Evolutionary conservation across 2,329 filamentous ascomycete species (phyloP), one percentile per base, ranked within the genome.

Genomic region (Escovopsis weberi): DNA sequence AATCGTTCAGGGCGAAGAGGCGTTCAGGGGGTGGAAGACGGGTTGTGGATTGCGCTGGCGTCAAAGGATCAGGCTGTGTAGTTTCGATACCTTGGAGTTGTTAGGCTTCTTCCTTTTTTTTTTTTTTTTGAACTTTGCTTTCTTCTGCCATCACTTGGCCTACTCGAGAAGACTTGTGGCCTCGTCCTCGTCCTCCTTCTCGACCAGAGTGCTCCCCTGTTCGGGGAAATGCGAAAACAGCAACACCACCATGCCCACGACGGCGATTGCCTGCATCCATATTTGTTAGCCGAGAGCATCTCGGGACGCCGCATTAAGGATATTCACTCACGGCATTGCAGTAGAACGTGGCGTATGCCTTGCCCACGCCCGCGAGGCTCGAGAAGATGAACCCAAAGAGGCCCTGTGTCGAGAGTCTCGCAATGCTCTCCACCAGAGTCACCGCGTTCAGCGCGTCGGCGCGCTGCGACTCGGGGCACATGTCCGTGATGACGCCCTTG

Each of bases 401-500:
- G 0, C 75, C 75, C 45, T 74, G 75, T 0, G 78, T 85, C 0
- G 70, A 64, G 2, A 85, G 59, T 23, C 72, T 65, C 0, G 79
- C 80, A 30, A 82, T 69, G 48, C 82, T 83, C 53, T 85, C 81
- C 0, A 85, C 74, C 0, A 85, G 61, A 0, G 78, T 82, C 11
- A 85, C 77, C 0, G 77, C 79, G 34, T 78, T 77, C 3, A 85
- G 61, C 0, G 81, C 80, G 52, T 85, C 80, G 0, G 74, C 69
- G 0, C 80, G 68, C 43, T 80, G 72, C 0, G 66, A 66, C 2
- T 74, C 65, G 0, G 77, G 64, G 37, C 78, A 78, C 78, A 85
- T 80, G 44, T 81, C 74, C 0, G 82, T 71, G 45, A 85, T 82
- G n/a, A 80, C 77, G 1, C 80, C 81, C 49, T 85, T 85, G 1